These are phyloP conservation scores for Coniochaeta sp. DNA, from an alignment of 2,329 filamentous ascomycete genomes.

Conservation along the genomic window DNA sequence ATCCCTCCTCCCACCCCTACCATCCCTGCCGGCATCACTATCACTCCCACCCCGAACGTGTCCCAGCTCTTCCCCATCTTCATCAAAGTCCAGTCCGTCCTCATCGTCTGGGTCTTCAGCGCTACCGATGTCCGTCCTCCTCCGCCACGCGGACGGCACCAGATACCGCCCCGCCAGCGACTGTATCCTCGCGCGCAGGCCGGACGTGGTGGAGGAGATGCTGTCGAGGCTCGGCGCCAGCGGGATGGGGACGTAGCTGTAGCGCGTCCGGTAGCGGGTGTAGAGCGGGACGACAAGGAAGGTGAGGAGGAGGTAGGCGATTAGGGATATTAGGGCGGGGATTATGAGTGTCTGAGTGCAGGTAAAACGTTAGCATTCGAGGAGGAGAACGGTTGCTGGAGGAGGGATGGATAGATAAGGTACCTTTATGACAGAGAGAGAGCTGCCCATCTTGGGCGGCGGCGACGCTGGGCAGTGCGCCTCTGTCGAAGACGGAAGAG, in stretches of 20 bases:
- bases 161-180: constrained; percentile 30
- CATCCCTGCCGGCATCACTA: constrained; percentile 18
- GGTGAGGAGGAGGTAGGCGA: constrained; percentile 59
- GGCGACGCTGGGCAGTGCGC: too few species aligned
- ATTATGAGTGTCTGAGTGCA: constrained; percentile 56
- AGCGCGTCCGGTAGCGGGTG: constrained; percentile 62
- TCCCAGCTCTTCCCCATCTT: constrained; percentile 64
- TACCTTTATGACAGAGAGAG: constrained; percentile 31
- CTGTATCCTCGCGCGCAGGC: constrained; percentile 46
- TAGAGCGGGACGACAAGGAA: constrained; percentile 62
- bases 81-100: constrained; percentile 51
- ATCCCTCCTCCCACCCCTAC: constrained; percentile 34
- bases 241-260: constrained; percentile 63
- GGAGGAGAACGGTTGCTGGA: neutral
- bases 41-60: constrained; percentile 20
- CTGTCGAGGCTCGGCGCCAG: constrained; percentile 37
- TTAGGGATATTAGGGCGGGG: constrained; percentile 63
- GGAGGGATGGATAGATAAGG: neutral
- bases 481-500: too few species aligned
- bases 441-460: constrained; percentile 23
- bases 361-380: neutral
- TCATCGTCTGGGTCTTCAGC: constrained; percentile 33
- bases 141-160: constrained; percentile 41
- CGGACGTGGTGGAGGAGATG: constrained; percentile 49
- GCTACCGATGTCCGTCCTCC: constrained; percentile 27